These are phyloP conservation scores for Candida germanica DNA, from an alignment of 805 yeast genomes.

Conservation along the genomic window DNA sequence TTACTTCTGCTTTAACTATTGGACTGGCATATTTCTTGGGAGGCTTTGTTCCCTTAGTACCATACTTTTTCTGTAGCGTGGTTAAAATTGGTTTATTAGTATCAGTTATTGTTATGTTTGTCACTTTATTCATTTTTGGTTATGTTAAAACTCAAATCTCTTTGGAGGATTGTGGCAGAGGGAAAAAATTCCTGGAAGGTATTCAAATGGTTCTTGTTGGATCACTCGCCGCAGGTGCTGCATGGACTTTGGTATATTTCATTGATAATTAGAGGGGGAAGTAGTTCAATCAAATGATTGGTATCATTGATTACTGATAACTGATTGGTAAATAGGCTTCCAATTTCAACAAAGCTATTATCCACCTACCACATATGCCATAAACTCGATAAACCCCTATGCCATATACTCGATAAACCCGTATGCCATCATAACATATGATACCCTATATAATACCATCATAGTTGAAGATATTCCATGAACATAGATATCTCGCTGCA, in stretches of 20 bases:
- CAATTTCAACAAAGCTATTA: too few relatives aligned
- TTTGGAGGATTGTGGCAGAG: constrained; percentile 63
- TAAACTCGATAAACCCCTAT: too few relatives aligned
- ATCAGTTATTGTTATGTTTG: constrained; percentile 75
- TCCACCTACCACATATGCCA: not conserved
- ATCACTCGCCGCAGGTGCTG: constrained; percentile 96
- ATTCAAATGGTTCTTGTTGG: constrained; percentile 92
- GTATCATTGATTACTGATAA: too few relatives aligned
- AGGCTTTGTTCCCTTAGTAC: constrained; percentile 87
- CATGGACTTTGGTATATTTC: constrained; percentile 84
- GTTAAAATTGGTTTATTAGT: constrained; percentile 75
- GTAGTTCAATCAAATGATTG: too few relatives aligned
- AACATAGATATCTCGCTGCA: too few relatives aligned
- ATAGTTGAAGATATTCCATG: too few relatives aligned
- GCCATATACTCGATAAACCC: too few relatives aligned
- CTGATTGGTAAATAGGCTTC: too few relatives aligned
- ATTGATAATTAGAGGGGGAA: constrained; percentile 51
- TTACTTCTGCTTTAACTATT: constrained; percentile 84
- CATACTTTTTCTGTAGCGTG: constrained; percentile 77
- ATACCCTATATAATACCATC: too few relatives aligned
- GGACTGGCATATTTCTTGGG: constrained; percentile 88
- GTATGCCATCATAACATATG: not conserved
- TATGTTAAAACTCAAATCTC: constrained; percentile 80
- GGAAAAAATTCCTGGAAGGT: constrained; percentile 71
- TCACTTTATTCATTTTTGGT: constrained; percentile 87